These are phyloP conservation scores for Scedosporium apiospermum DNA, from an alignment of 2,329 filamentous ascomycete genomes.

Conservation along the genomic window DNA sequence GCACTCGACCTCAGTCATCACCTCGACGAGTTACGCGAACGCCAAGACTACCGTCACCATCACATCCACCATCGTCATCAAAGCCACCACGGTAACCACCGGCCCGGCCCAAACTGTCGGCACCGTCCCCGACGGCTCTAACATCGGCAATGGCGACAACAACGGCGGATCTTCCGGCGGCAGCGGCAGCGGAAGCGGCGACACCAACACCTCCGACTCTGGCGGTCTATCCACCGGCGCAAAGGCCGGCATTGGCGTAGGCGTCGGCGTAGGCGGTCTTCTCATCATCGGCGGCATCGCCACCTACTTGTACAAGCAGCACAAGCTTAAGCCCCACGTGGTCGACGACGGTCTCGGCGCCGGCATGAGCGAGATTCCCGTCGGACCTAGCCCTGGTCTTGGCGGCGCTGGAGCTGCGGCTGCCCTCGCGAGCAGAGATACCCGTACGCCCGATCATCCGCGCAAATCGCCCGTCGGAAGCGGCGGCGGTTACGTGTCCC, in stretches of 20 bases:
- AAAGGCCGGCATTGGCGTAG: slow-evolving; percentile 33
- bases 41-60: slow-evolving; percentile 27
- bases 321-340: slow-evolving; percentile 11
- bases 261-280: slow-evolving; percentile 26
- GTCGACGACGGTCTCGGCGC: slow-evolving; percentile 29
- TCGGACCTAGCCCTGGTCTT: slow-evolving; percentile 15
- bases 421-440: slow-evolving; percentile 9
- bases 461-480: slow-evolving; percentile 1
- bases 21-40: slow-evolving; percentile 14
- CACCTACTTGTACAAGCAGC: slow-evolving; percentile 12
- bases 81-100: slow-evolving; percentile 22
- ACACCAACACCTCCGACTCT: slow-evolving; percentile 4
- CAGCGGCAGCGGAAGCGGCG: slow-evolving; percentile 6
- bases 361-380: slow-evolving; percentile 29
- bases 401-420: slow-evolving; percentile 6
- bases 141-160: slow-evolving; percentile 9
- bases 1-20: slow-evolving; percentile 16
- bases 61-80: slow-evolving; percentile 26
- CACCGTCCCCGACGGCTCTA: slow-evolving; percentile 16
- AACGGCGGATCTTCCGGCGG: slow-evolving; percentile 5
- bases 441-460: slow-evolving; percentile 9
- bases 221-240: slow-evolving; percentile 29
- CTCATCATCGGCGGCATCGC: slow-evolving; percentile 12
- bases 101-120: slow-evolving; percentile 15
- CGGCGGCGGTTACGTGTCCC: not conserved